Conservation (phyloP, 331 rosid genomes). For the Arachis monticola region DNA sequence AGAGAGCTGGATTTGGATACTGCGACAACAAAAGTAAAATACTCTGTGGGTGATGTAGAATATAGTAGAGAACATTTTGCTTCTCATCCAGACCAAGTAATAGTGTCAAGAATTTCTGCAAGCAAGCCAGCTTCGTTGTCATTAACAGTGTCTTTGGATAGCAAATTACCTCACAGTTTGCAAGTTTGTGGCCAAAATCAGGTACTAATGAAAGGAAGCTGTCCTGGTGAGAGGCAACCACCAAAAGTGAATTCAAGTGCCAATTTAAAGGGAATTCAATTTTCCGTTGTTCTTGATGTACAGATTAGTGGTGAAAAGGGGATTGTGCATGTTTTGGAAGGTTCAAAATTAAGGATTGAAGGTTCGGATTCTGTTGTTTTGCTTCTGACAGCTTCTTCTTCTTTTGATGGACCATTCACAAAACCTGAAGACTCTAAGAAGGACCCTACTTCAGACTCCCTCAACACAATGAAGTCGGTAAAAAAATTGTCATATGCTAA, state of each 20-base stretch:
- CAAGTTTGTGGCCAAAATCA: slow-evolving; percentile 57
- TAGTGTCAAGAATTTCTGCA: slow-evolving; percentile 73
- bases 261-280: slow-evolving; percentile 74
- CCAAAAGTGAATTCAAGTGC: slow-evolving; percentile 35
- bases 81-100: slow-evolving; percentile 79
- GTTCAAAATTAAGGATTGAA: slow-evolving; percentile 69
- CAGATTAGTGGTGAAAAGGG: slow-evolving; percentile 73
- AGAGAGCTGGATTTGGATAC: slow-evolving; percentile 85
- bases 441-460: slow-evolving; percentile 78
- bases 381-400: slow-evolving; percentile 76
- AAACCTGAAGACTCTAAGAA: slow-evolving; percentile 75
- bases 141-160: slow-evolving; percentile 71
- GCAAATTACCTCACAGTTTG: slow-evolving; percentile 70
- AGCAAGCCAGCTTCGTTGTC: slow-evolving; percentile 76
- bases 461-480: slow-evolving; percentile 50
- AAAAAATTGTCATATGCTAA: slow-evolving; percentile 59
- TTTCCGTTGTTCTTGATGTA: slow-evolving; percentile 78
- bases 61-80: slow-evolving; percentile 86
- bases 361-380: slow-evolving; percentile 81
- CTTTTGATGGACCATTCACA: slow-evolving; percentile 83
- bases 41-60: slow-evolving; percentile 74
- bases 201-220: slow-evolving; percentile 75
- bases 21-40: slow-evolving; percentile 69
- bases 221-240: slow-evolving; percentile 59
- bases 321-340: slow-evolving; percentile 63